These are phyloP conservation scores for Cardamine chenopodiifolia DNA, from an alignment of 345 rosid genomes.

Conservation along the genomic window DNA sequence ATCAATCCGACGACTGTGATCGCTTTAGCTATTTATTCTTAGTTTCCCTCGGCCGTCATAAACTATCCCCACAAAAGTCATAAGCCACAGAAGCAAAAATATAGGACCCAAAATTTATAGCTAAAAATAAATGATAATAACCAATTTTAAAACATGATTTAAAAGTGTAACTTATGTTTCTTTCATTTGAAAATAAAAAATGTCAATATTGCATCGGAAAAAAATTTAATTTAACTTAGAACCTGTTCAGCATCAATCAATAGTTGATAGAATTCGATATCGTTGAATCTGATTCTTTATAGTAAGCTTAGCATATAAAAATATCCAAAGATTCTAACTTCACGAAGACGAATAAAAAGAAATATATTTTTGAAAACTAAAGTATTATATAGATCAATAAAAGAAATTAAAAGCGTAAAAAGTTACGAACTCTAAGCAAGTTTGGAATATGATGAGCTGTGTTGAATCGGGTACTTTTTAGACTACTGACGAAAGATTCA, in stretches of 20 bases:
- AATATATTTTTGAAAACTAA: not conserved
- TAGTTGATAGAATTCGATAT: slow-evolving; percentile 29
- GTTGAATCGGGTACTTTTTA: slow-evolving; percentile 21
- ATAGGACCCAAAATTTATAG: too few species aligned
- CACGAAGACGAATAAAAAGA: slow-evolving; percentile 16
- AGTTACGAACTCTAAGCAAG: slow-evolving; percentile 38
- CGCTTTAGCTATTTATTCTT: slow-evolving; percentile 24
- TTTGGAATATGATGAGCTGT: slow-evolving; percentile 46
- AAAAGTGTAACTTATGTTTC: too few species aligned
- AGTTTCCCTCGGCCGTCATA: slow-evolving; percentile 38
- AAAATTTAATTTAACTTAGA: too few species aligned
- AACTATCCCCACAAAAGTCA: too few species aligned
- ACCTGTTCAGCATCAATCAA: too few species aligned
- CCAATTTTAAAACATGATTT: too few species aligned
- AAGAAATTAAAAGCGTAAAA: slow-evolving; percentile 14
- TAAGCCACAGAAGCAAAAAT: too few species aligned
- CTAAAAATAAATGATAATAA: too few species aligned
- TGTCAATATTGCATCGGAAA: too few species aligned
- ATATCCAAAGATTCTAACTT: slow-evolving; percentile 24
- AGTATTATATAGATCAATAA: not conserved
- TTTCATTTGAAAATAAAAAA: too few species aligned
- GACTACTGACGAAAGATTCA: slow-evolving; percentile 8
- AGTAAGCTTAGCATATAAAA: not conserved
- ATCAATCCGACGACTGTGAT: slow-evolving; percentile 35
- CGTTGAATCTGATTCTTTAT: slow-evolving; percentile 32